Percentiles rank a stretch among this genome's conserved stretches.
phyloP scores from a whole-genome alignment of 176 grass and related monocot genomes.

The Musa beccarii region DNA sequence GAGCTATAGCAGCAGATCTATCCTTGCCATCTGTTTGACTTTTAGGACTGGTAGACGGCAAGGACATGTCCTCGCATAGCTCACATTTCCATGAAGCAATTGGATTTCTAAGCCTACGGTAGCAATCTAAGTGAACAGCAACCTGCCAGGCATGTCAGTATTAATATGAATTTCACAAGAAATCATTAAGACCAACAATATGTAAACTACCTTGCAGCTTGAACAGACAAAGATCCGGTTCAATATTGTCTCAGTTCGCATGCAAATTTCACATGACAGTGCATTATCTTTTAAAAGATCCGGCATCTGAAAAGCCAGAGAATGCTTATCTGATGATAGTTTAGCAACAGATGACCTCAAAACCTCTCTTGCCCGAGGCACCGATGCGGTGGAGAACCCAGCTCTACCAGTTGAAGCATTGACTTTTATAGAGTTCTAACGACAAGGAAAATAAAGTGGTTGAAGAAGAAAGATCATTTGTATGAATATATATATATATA shows the following conservation, averaged over 20 bases:
- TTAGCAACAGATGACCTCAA: constrained; percentile 45
- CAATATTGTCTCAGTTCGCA: constrained; percentile 65
- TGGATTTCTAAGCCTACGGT: constrained; percentile 50
- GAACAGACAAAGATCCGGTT: constrained; percentile 95
- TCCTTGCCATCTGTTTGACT: constrained; percentile 36
- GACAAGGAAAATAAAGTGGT: constrained; percentile 16
- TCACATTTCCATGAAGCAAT: constrained; percentile 90
- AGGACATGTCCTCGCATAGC: constrained; percentile 56
- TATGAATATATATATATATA: background rate
- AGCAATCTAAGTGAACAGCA: constrained; percentile 93
- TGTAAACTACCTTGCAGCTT: constrained; percentile 57
- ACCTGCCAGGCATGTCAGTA: constrained; percentile 39
- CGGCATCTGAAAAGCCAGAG: constrained; percentile 60
- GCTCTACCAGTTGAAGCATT: constrained; percentile 39
- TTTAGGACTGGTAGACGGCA: constrained; percentile 23
- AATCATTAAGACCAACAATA: background rate
- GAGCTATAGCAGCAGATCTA: constrained; percentile 22
- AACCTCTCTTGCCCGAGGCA: constrained; percentile 46
- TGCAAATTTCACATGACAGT: constrained; percentile 74
- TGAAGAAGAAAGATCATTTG: background rate
- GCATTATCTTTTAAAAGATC: constrained; percentile 70
- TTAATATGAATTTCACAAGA: constrained; percentile 29
- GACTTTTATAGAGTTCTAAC: constrained; percentile 41
- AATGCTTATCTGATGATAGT: constrained; percentile 50
- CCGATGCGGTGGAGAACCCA: constrained; percentile 23